Evolutionary conservation across 768 basidiomycete genomes (phyloP), one percentile per base, ranked within the genome.

Genomic region (Boletus tomentosulus): DNA sequence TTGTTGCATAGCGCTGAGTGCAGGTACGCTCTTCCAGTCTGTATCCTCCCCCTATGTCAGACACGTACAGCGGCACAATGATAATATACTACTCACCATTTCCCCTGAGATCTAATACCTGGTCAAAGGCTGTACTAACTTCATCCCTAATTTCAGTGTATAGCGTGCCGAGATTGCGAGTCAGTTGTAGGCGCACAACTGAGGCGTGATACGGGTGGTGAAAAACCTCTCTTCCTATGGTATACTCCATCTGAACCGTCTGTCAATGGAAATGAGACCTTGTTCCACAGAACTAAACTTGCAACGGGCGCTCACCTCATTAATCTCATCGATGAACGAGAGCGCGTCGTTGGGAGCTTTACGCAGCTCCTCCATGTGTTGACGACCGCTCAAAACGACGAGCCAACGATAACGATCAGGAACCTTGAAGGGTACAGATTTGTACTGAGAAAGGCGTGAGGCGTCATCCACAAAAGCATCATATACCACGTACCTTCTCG

Each of bases 1-100:
- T 33, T 69, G 59, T 51, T 62, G 68, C 30, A 72, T 55, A 1
- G 56, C 62, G 5, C 67, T 59, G 10, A 70, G 30, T 2, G 61
- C 68, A 1, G 64, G 59, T 11, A 77, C 54, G 9, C 55, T 57
- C 12, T 61, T 61, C 79, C 78, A 80, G 24, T 74, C 77, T 78
- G 38, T 27, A 38, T n/a, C 8, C n/a, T 27, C 27, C 5, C 19
- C 33, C 10, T 33, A 13, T 11, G 13, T 51, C 37, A 58, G 46
- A 6, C 19, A 35, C 9, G 24, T 19, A 4, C 10, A 37, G 6
- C 10, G 25, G 11, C 15, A 33, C 1, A 3, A 34, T 27, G 12
- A 10, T 0, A 33, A 22, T 27, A 2, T 19, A n/a, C 43, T 39
- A 30, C 53, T 52, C 27, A 60, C 63, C 63, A n/a, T 62, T 38